Conservation (phyloP, 305 asterid species). For the Fraxinus platypoda region DNA sequence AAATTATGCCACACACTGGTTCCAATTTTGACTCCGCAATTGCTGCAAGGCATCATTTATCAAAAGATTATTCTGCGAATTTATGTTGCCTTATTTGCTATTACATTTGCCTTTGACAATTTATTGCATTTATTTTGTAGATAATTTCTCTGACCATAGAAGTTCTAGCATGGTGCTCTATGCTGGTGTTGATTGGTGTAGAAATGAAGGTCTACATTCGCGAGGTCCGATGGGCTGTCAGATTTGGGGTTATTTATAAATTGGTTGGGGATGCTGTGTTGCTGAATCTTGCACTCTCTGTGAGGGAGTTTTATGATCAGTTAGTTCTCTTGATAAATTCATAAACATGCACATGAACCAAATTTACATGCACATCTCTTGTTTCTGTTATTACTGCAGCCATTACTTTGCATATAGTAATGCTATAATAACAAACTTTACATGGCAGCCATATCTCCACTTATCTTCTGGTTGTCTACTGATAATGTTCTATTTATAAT, state of each 20-base stretch:
- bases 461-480: background rate
- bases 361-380: background rate
- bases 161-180: conserved; percentile 74
- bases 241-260: conserved; percentile 73
- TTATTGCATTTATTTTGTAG: conserved; percentile 35
- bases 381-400: background rate
- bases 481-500: background rate
- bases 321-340: conserved; percentile 40
- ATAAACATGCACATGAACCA: background rate
- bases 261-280: conserved; percentile 79
- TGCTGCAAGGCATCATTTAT: conserved; percentile 2
- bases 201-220: conserved; percentile 73
- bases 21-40: background rate
- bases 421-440: conserved; percentile 2
- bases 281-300: conserved; percentile 64
- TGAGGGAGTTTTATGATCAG: conserved; percentile 57
- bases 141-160: conserved; percentile 61
- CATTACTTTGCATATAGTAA: background rate
- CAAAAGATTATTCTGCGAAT: background rate
- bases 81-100: conserved; percentile 11
- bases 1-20: background rate
- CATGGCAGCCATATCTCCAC: conserved; percentile 1
- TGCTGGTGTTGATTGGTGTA: conserved; percentile 64
- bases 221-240: conserved; percentile 82
- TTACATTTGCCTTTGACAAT: conserved; percentile 17